Base-by-base conservation (phyloP, 345 rosid genomes). In the Odontarrhena argentea region DNA sequence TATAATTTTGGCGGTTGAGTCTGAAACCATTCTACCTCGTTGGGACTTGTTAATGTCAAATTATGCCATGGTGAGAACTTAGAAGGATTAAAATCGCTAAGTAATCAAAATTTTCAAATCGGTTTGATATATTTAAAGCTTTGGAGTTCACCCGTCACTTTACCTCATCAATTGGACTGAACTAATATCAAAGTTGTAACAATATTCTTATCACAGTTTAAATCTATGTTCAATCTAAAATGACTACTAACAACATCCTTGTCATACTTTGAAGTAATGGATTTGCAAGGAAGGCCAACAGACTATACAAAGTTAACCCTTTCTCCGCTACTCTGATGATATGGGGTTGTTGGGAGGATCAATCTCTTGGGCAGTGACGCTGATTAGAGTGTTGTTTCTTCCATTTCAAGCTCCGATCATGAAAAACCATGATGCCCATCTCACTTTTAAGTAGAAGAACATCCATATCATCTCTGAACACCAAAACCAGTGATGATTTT, bases 381-480 rank as follows among this genome's bases (percentile, higher is more conserved):
- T 28, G 40, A 48, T n/a, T 10, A 6, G n/a, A 43, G 28, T 52
- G 61, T 13, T 54, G 50, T 53, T 54, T 54, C 24, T 54, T 54
- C 24, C 41, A 45, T 38, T 56, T 43, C 82, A 83, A 75, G 87
- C 83, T 73, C 79, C 80, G 8, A 35, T 78, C 70, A 83, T 80
- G 88, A 84, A 82, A 71, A 71, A 78, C 68, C 5, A 73, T 80
- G 84, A 79, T 83, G 86, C 81, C 79, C 58, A 52, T 82, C 61
- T 60, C 41, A 64, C 82, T 60, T 69, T 81, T 1, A 80, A 83
- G 47, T 84, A 76, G 76, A 79, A 35, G 7, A 52, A 47, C 71
- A 60, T 15, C 36, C 2, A n/a, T 14, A 37, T 2, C 55, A 9
- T 38, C 49, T 38, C 44, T 14, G n/a, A 38, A 15, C 57, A 72